Evolutionary conservation across 139 green algal species (phyloP).

Genomic region (Coelastrella sp.): DNA sequence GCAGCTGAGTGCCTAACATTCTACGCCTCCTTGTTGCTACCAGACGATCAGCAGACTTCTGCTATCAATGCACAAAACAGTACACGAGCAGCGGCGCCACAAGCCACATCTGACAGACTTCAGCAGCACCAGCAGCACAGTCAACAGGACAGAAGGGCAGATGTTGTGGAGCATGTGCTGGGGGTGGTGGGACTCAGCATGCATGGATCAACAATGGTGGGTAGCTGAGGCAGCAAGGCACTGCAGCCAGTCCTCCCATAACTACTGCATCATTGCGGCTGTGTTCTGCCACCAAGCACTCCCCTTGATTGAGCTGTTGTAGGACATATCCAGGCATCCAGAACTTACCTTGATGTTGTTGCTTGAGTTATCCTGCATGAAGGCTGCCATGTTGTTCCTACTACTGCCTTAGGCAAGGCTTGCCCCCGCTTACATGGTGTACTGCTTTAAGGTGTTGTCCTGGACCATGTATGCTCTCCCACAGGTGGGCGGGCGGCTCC

Average conservation of each 20-base stretch:
- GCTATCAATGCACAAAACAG: too few species aligned
- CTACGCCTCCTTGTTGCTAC: constrained; percentile 55
- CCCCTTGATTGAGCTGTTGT: too few species aligned
- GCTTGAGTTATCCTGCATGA: background rate
- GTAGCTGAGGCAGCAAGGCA: background rate
- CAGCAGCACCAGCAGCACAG: background rate
- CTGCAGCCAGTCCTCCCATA: background rate
- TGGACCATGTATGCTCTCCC: background rate
- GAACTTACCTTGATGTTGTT: background rate
- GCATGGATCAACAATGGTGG: background rate
- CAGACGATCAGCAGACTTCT: background rate
- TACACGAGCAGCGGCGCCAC: too few species aligned
- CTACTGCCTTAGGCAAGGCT: background rate
- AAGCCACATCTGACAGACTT: too few species aligned
- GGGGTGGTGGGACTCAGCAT: background rate
- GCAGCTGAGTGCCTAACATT: constrained; percentile 58
- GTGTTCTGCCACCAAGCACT: too few species aligned
- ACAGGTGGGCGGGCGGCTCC: constrained; percentile 72
- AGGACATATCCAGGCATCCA: background rate
- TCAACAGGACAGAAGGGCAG: background rate
- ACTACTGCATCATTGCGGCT: background rate
- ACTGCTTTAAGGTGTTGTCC: background rate
- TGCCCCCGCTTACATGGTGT: background rate
- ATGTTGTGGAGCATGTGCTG: constrained; percentile 21
- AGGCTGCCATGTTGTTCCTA: background rate